A percentile compares a stretch with the other conserved stretches of the same genome.
Evolutionary conservation across 129 eudicot genomes (phyloP).

Genomic region (Deinandra increscens): DNA sequence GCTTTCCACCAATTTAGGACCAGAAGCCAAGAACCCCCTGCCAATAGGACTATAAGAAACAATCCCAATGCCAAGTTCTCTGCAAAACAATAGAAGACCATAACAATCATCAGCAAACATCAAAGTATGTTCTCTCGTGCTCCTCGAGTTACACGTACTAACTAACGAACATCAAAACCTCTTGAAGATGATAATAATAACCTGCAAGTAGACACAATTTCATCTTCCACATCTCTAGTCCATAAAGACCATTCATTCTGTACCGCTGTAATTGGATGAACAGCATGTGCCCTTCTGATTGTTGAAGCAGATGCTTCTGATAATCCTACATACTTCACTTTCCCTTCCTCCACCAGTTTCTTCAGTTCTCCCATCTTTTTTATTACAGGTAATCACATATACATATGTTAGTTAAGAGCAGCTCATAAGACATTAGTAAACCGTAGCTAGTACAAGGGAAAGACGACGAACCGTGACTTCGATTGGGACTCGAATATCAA

Average conservation of each 20-base stretch:
- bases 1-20: constrained; percentile 40
- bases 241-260: constrained; percentile 72
- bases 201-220: constrained; percentile 65
- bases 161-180: constrained; percentile 8
- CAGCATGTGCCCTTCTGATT: constrained; percentile 74
- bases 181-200: constrained; percentile 20
- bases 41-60: constrained; percentile 68
- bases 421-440: background rate
- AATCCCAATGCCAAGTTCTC: constrained; percentile 75
- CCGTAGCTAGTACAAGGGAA: too few species aligned
- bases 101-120: background rate
- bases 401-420: background rate
- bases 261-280: constrained; percentile 73
- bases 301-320: constrained; percentile 74
- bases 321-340: constrained; percentile 65
- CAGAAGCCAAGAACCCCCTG: constrained; percentile 47
- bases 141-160: background rate
- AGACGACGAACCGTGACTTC: constrained; percentile 50
- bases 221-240: constrained; percentile 62
- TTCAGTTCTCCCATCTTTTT: constrained; percentile 59
- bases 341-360: constrained; percentile 74
- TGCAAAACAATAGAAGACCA: constrained; percentile 21
- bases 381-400: background rate
- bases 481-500: constrained; percentile 46
- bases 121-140: background rate